Percentiles rank a stretch among this genome's conserved stretches.
Conservation (phyloP, 495 filamentous ascomycete genomes). For the Penicillium robsamsonii region DNA sequence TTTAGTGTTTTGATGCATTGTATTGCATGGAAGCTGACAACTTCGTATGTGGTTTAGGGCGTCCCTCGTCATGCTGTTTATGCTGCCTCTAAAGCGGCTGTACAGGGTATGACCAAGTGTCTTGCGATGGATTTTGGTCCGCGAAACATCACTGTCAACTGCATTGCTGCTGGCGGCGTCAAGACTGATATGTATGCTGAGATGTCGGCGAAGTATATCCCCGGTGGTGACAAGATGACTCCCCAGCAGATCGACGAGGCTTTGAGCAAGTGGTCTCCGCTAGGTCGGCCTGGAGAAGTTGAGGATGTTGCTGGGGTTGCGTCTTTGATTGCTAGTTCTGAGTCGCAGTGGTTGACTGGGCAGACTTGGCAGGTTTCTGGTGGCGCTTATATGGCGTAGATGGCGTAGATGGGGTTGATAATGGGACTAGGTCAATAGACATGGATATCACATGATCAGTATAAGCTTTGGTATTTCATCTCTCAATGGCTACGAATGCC, state of each 20-base stretch:
- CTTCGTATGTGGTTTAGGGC: constrained; percentile 11
- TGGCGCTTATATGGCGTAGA: constrained; percentile 31
- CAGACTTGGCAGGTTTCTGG: constrained; percentile 55
- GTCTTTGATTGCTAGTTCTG: constrained; percentile 48
- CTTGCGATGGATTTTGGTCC: constrained; percentile 55
- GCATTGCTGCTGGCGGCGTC: constrained; percentile 49
- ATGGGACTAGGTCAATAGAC: background rate
- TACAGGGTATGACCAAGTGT: constrained; percentile 55
- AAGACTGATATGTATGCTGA: constrained; percentile 41
- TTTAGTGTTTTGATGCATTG: background rate
- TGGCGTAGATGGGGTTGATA: constrained; percentile 9
- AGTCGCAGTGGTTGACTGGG: constrained; percentile 51
- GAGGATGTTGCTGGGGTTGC: constrained; percentile 55
- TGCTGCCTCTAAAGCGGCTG: constrained; percentile 53
- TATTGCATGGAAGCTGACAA: background rate
- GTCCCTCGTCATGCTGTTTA: constrained; percentile 40
- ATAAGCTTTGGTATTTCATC: background rate
- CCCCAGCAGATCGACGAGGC: constrained; percentile 26
- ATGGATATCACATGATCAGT: background rate
- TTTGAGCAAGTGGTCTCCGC: constrained; percentile 32
- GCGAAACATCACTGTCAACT: constrained; percentile 52
- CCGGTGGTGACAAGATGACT: constrained; percentile 35
- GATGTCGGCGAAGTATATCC: constrained; percentile 39
- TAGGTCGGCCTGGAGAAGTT: constrained; percentile 50
- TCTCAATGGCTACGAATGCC: background rate